Evolutionary conservation across 768 basidiomycete species (phyloP).

Genomic region (Xanthoconium purpureum): DNA sequence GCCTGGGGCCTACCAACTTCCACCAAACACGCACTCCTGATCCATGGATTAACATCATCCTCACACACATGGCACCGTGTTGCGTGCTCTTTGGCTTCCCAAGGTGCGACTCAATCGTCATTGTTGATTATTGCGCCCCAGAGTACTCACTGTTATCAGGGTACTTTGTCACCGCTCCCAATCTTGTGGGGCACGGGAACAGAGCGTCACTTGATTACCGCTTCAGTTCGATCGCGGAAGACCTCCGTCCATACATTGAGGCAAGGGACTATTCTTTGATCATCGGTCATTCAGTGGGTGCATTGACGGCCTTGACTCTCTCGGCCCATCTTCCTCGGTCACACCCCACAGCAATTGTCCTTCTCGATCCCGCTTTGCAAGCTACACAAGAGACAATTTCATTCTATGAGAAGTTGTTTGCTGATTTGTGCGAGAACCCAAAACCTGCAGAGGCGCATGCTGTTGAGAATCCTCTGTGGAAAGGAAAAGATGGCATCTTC

Average conservation of each 20-base stretch:
- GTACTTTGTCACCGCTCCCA: slow-evolving; percentile 21
- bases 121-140: no score
- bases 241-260: slow-evolving; percentile 17
- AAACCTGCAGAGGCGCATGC: neutral
- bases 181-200: slow-evolving; percentile 15
- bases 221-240: slow-evolving; percentile 6
- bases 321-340: neutral
- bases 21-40: slow-evolving; percentile 21
- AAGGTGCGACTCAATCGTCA: slow-evolving; percentile 7
- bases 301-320: neutral
- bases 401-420: neutral
- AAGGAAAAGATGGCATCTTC: neutral
- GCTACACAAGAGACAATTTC: neutral
- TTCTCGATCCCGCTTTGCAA: slow-evolving; percentile 22
- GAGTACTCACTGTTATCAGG: slow-evolving; percentile 5
- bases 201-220: slow-evolving; percentile 10
- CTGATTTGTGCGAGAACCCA: neutral
- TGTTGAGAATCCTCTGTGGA: slow-evolving; percentile 17
- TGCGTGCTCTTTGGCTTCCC: slow-evolving; percentile 13
- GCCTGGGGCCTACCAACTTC: slow-evolving; percentile 22
- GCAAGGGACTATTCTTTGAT: slow-evolving; percentile 11
- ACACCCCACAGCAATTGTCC: slow-evolving; percentile 13
- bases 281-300: slow-evolving; percentile 24
- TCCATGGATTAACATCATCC: slow-evolving; percentile 22
- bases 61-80: slow-evolving; percentile 21